Evolutionary conservation across 495 filamentous ascomycete genomes (phyloP).

Genomic region (Aspergillus homomorphus): DNA sequence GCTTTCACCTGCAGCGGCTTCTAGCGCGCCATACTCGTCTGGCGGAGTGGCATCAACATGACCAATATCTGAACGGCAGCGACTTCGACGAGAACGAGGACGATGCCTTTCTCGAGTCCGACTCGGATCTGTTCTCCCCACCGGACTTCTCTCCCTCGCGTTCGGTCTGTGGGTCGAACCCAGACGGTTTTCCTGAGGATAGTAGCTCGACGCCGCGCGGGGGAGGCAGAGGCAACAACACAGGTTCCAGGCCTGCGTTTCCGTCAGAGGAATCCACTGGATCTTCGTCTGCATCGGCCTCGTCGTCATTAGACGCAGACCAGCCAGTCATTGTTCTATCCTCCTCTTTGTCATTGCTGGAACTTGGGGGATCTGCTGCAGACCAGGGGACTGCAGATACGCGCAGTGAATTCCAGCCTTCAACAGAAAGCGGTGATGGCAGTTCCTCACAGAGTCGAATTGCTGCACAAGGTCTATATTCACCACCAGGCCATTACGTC

Average conservation of each 20-base stretch:
- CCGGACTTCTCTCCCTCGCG: slow-evolving; percentile 1
- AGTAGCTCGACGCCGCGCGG: background rate
- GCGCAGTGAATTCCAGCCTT: background rate
- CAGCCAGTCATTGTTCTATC: background rate
- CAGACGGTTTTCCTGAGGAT: background rate
- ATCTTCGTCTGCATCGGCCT: background rate
- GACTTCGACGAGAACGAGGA: slow-evolving; percentile 14
- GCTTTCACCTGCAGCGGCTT: slow-evolving; percentile 25
- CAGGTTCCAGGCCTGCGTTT: background rate
- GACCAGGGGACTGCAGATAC: background rate
- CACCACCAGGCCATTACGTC: background rate
- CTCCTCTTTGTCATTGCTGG: background rate
- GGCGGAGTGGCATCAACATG: slow-evolving; percentile 18
- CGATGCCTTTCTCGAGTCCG: slow-evolving; percentile 5
- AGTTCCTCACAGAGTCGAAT: background rate
- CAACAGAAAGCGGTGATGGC: background rate
- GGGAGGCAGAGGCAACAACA: background rate
- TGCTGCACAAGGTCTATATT: background rate
- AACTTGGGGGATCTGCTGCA: background rate
- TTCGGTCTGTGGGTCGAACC: slow-evolving; percentile 1
- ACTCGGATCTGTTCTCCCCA: slow-evolving; percentile 10
- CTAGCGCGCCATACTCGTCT: slow-evolving; percentile 17
- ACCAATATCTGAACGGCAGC: slow-evolving; percentile 16
- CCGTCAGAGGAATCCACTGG: background rate
- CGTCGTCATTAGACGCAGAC: background rate